A percentile compares a stretch with the other conserved stretches of the same genome.
Conservation (phyloP, 2,329 filamentous ascomycete genomes). For the Alternaria gaisen region DNA sequence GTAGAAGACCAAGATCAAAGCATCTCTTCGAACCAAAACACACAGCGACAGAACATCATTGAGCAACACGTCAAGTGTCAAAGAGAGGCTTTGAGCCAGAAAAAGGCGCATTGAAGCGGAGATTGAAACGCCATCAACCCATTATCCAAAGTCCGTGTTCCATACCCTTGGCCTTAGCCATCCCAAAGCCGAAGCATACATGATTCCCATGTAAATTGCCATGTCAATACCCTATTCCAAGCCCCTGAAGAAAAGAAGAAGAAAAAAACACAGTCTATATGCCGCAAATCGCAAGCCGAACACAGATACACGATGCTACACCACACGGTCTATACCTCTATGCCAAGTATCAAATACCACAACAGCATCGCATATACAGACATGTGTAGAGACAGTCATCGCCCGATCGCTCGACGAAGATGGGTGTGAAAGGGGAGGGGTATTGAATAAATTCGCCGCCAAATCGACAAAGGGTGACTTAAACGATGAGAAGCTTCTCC, state of each 20-base stretch:
- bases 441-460: slow-evolving; percentile 2
- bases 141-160: background rate
- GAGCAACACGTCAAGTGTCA: background rate
- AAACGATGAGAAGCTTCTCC: slow-evolving; percentile 42
- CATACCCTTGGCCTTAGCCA: background rate
- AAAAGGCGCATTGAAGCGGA: background rate
- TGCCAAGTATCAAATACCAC: background rate
- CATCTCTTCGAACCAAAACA: too few species aligned
- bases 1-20: too few species aligned
- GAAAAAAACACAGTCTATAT: background rate
- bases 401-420: background rate
- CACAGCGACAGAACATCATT: too few species aligned
- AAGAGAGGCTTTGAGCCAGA: background rate
- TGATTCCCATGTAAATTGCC: background rate
- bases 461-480: background rate
- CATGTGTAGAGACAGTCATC: background rate
- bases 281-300: background rate
- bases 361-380: background rate
- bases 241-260: background rate
- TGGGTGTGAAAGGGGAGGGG: background rate
- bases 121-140: background rate
- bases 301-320: background rate
- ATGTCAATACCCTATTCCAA: background rate
- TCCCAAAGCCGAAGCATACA: background rate
- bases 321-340: background rate